Percentiles rank a stretch among this genome's conserved stretches.
phyloP scores from a whole-genome alignment of 306 rosid species.

The Rosa multiflora region DNA sequence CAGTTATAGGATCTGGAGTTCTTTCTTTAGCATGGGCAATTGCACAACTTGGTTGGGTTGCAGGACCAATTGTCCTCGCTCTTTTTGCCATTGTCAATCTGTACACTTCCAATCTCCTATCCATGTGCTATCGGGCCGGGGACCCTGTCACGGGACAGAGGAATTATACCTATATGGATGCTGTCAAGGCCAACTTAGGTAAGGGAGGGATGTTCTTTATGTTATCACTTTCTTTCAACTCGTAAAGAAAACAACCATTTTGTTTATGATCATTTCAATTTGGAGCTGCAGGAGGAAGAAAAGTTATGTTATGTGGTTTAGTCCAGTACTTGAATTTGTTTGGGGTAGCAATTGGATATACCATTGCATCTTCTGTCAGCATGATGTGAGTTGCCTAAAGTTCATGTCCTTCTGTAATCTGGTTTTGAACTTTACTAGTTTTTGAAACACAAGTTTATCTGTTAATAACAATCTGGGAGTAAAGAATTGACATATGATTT shows the following conservation, averaged over 20 bases:
- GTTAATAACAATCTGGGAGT: not conserved
- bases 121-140: conserved; percentile 56
- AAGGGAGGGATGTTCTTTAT: not conserved
- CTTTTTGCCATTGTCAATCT: conserved; percentile 65
- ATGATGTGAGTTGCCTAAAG: conserved; percentile 62
- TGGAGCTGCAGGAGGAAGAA: conserved; percentile 59
- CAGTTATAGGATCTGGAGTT: conserved; percentile 77
- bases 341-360: conserved; percentile 68
- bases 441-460: not conserved
- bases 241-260: not conserved
- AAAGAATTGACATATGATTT: not conserved
- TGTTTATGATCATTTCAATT: conserved; percentile 8
- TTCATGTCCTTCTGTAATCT: not conserved
- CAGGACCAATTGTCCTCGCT: conserved; percentile 56
- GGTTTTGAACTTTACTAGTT: not conserved
- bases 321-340: conserved; percentile 65
- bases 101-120: conserved; percentile 56
- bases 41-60: conserved; percentile 78
- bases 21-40: conserved; percentile 79
- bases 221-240: not conserved
- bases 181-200: conserved; percentile 73
- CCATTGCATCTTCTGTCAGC: conserved; percentile 81
- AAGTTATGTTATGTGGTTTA: conserved; percentile 56
- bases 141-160: conserved; percentile 60
- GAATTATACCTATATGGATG: conserved; percentile 79